phyloP scores from a whole-genome alignment of 140 eudicot genomes.

The Cichorium intybus region DNA sequence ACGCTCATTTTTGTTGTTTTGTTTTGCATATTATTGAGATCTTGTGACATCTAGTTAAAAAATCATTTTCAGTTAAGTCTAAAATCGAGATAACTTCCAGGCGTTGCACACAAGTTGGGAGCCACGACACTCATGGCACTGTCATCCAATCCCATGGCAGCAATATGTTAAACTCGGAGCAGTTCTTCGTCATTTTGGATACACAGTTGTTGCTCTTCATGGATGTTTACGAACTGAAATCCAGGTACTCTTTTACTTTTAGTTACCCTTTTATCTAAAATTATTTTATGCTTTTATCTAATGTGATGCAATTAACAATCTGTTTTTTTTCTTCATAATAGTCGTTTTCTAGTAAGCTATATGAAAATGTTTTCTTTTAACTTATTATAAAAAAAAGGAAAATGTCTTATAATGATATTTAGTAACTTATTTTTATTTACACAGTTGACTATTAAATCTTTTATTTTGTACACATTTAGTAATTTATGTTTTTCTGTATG shows the following conservation, averaged over 20 bases:
- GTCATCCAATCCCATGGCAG: conserved; percentile 40
- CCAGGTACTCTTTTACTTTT: conserved; percentile 29
- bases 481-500: no score
- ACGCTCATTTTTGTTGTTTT: not conserved
- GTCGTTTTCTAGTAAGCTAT: no score
- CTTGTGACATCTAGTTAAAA: not conserved
- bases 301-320: no score
- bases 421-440: no score
- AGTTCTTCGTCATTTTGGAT: conserved; percentile 44
- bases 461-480: no score
- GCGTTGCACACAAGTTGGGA: conserved; percentile 48
- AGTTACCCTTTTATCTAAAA: no score
- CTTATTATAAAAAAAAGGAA: no score
- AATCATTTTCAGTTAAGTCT: not conserved
- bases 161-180: conserved; percentile 37
- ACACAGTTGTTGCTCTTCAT: conserved; percentile 42
- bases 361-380: no score
- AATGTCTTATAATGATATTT: no score
- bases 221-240: conserved; percentile 39
- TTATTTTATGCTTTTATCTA: not conserved
- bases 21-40: not conserved
- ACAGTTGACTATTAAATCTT: no score
- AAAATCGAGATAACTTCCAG: conserved; percentile 3
- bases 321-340: no score
- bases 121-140: conserved; percentile 45